Evolutionary conservation across 164 flowering plant species (phyloP), one percentile per base, ranked within the genome.

Genomic region (Dillenia turbinata): DNA sequence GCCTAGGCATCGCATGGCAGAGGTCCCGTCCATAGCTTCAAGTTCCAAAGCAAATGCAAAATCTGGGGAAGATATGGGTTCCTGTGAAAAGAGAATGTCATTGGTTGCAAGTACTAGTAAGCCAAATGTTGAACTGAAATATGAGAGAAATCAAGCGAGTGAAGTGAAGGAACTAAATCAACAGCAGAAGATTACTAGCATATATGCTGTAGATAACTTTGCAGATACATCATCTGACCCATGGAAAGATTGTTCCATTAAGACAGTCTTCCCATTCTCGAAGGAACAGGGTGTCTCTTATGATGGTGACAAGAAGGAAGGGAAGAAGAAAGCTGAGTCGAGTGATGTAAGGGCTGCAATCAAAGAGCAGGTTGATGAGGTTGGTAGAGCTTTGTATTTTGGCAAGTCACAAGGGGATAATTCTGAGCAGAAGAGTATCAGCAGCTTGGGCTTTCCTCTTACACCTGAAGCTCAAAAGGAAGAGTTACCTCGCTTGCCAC

Each of bases 401-500:
- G 82, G 82, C 12, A 88, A 81, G 65, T 64, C 78, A 47, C 85
- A 84, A 65, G 81, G 79, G 26, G 40, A 33, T 33, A 67, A 50
- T 64, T 60, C 64, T 24, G 89, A 84, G 54, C 77, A 77, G 26
- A 87, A 78, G 66, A 77, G 66, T 62, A 56, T 75, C 14, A 75
- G 75, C 54, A 67, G 68, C 66, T 69, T 75, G 45, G 81, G 72
- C 62, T 78, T 85, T 66, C 66, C 86, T 5, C 61, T 71, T 49
- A 50, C 59, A 13, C 47, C 75, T 15, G 90, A 84, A 54, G 76
- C 72, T 72, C 83, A 79, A 59, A 87, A 71, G 79, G 98, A 94
- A 75, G 95, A 83, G 63, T 73, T 83, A 9, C 97, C 98, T 13
- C 71, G 89, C 70, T 74, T 92, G 70, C 92, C 99, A 19, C 99